Evolutionary conservation across 2,329 filamentous ascomycete species (phyloP), one percentile per base, ranked within the genome.

Genomic region (Onygena corvina): DNA sequence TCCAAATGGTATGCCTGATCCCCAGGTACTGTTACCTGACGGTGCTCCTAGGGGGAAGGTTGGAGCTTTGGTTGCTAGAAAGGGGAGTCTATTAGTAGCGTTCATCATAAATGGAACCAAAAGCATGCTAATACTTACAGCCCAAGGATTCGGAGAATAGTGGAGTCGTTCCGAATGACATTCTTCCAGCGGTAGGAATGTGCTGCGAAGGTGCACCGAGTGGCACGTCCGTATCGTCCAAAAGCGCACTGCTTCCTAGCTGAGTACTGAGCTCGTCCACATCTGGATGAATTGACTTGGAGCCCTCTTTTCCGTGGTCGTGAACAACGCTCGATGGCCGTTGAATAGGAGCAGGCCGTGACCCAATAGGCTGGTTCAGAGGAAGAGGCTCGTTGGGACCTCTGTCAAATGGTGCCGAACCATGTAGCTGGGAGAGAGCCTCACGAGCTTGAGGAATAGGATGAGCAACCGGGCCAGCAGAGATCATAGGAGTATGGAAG

Each of bases 191-290:
- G n/a, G 47, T 50, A n/a, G 53, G 69, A 36, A 72, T 66, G 35
- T 67, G 64, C 34, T 72, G 65, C 38, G 64, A 65, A 20, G 67
- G 52, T 51, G 65, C 54, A 67, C 76, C 61, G 72, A 83, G 67
- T 72, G 86, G 59, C 65, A 81, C 70, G 60, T 93, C 88, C 53
- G 83, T 83, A 42, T 83, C 80, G 54, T 81, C 80, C 35, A 96
- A 72, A 9, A 98, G 72, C 9, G 89, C 92, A 58, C 87, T 89
- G 65, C 90, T 96, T 9, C 92, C 92, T 21, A 98, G 74, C 58
- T 92, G 88, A 53, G 83, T 78, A 54, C 81, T 83, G 49, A 85
- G 69, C 45, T 86, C 79, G 49, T 90, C 86, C 16, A 87, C 71
- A 50, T 83, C 80, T 23, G 71, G 68, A 21, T 74, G 72, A 1